Evolutionary conservation across 176 grass and related monocot genomes (phyloP), one percentile per base, ranked within the genome.

Genomic region (Pharus latifolius): DNA sequence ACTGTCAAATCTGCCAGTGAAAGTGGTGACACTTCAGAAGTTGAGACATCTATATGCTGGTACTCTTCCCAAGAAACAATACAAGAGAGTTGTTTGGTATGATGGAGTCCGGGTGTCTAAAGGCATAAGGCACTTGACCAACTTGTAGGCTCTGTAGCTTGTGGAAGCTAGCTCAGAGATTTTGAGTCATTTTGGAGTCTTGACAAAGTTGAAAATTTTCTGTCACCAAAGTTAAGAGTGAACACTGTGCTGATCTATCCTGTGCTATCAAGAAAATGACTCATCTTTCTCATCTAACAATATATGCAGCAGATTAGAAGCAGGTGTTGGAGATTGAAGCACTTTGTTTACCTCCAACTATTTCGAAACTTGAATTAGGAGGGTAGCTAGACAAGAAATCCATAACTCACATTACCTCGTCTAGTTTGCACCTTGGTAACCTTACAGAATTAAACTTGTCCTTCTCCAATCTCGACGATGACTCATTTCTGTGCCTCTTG

Each of bases 11-110:
- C 34, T 82, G 24, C 72, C 80, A 0, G 5, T 51, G 54, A 41
- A 46, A 6, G 50, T 77, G 22, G 3, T 0, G 9, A 15, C 49
- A 23, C 63, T 83, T 3, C 24, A 4, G 5, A 83, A 70, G 34
- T 24, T 86, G 10, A 66, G 71, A 6, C 78, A 86, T 63, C 54
- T 86, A 2, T 64, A 56, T 80, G 82, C 47, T 11, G 54, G 28
- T 78, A 24, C n/a, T 9, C 6, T 5, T 83, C 12, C 64, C 62
- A 53, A 24, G 25, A 14, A 13, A 31, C 5, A 4, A 16, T 35
- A 0, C 6, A 25, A 44, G 16, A 12, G 47, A 78, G 3, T 51
- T 4, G 16, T 4, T 1, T 12, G 1, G 13, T 3, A 4, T 37
- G 31, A 7, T 17, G 71, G 70, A 8, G 28, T 82, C 0, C 9